These are phyloP conservation scores for Nothopassalora personata DNA, from an alignment of 2,329 filamentous ascomycete genomes.

Conservation along the genomic window DNA sequence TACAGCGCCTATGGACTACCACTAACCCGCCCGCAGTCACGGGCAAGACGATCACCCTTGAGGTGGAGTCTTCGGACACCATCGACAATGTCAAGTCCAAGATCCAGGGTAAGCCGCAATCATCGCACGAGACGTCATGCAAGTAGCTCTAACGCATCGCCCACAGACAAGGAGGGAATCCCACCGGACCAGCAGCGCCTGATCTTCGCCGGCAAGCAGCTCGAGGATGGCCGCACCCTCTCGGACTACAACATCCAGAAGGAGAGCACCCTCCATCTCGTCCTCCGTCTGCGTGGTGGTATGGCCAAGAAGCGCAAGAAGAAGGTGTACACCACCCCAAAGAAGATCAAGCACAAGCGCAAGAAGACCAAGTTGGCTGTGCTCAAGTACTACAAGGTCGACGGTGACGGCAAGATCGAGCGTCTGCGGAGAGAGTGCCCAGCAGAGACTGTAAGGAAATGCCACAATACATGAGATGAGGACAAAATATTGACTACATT, in stretches of 20 bases:
- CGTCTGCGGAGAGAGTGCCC: constrained; percentile 98
- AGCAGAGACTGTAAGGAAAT: constrained; percentile 66
- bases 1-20: not conserved
- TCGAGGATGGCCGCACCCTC: constrained; percentile 97
- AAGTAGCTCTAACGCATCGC: constrained; percentile 6
- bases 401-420: constrained; percentile 99
- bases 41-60: constrained; percentile 99
- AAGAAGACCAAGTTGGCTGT: constrained; percentile 99
- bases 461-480: not conserved
- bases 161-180: constrained; percentile 96
- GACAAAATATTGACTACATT: constrained; percentile 8
- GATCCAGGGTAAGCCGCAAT: constrained; percentile 57
- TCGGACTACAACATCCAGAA: constrained; percentile 99
- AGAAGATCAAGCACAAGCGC: constrained; percentile 99
- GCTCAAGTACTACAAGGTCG: constrained; percentile 99
- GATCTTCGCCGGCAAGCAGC: constrained; percentile 99
- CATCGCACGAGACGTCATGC: not conserved
- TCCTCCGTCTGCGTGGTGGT: constrained; percentile 96
- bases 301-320: constrained; percentile 99
- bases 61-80: constrained; percentile 98
- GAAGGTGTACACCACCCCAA: constrained; percentile 99
- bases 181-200: constrained; percentile 98
- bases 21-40: constrained; percentile 52
- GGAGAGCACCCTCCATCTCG: constrained; percentile 97
- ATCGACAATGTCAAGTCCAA: constrained; percentile 99